These are phyloP conservation scores for Tilletia indica DNA, from an alignment of 1,284 basidiomycete genomes.

Conservation along the genomic window DNA sequence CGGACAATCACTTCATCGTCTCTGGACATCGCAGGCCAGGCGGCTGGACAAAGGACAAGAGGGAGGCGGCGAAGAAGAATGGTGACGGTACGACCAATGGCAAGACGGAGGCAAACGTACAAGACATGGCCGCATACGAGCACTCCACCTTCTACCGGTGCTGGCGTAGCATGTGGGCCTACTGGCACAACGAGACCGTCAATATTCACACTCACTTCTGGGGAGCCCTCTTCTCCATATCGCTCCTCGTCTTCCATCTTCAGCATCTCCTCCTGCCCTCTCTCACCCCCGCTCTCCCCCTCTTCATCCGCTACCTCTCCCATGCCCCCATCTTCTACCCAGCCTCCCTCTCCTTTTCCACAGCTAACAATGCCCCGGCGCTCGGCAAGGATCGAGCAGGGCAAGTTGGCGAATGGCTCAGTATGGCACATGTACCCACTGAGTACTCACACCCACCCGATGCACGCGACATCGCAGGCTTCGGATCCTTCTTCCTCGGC, in stretches of 20 bases:
- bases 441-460: slow-evolving; percentile 57
- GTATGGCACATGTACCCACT: not conserved
- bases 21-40: slow-evolving; percentile 52
- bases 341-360: slow-evolving; percentile 22
- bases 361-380: not conserved
- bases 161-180: slow-evolving; percentile 51
- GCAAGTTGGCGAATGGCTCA: not conserved
- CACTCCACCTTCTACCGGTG: slow-evolving; percentile 48
- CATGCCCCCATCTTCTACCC: slow-evolving; percentile 44
- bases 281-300: slow-evolving; percentile 24
- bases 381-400: not conserved
- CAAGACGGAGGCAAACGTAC: not conserved
- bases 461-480: slow-evolving; percentile 67
- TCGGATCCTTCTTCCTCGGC: slow-evolving; percentile 70
- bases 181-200: slow-evolving; percentile 61
- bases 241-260: slow-evolving; percentile 58
- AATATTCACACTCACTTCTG: slow-evolving; percentile 85
- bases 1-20: slow-evolving; percentile 49
- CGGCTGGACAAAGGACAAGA: slow-evolving; percentile 26
- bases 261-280: slow-evolving; percentile 30
- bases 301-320: slow-evolving; percentile 33
- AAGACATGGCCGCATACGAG: slow-evolving; percentile 33
- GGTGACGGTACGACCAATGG: not conserved
- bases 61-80: not conserved
- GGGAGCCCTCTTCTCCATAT: slow-evolving; percentile 69